Percentiles rank a stretch among this genome's conserved stretches.
Conservation (phyloP, 169 alveolate genomes). For the Pseudocohnilembus persalinus region DNA sequence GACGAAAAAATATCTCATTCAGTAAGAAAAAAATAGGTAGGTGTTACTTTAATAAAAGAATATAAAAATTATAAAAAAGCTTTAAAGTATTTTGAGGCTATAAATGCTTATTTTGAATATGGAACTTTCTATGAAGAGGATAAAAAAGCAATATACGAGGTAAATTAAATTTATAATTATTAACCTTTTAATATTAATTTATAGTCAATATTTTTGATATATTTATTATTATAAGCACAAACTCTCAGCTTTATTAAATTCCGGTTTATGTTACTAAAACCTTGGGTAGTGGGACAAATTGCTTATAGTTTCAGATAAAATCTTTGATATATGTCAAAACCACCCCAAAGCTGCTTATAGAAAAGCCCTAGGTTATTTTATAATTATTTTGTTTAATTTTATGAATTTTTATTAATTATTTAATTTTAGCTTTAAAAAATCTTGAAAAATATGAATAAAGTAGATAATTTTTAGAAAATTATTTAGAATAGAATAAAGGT, state of each 20-base stretch:
- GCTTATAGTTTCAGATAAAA: conserved; percentile 30
- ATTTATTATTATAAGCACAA: conserved; percentile 28
- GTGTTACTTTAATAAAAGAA: conserved; percentile 17
- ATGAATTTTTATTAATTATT: no score
- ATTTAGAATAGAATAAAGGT: not conserved
- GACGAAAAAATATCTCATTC: conserved; percentile 44
- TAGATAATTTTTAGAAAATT: not conserved
- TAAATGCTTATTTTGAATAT: conserved; percentile 46
- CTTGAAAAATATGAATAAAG: conserved; percentile 32
- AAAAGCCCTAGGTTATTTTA: conserved; percentile 22
- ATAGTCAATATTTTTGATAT: not conserved
- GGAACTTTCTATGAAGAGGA: conserved; percentile 42
- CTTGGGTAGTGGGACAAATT: conserved; percentile 28
- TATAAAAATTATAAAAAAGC: conserved; percentile 42
- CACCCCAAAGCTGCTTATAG: conserved; percentile 33
- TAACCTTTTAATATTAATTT: not conserved
- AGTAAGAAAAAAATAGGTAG: conserved; percentile 29
- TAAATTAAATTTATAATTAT: not conserved
- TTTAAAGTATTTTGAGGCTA: conserved; percentile 29
- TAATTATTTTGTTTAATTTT: conserved; percentile 1
- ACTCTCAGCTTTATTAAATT: conserved; percentile 28
- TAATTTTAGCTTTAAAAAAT: conserved; percentile 17
- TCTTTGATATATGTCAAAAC: conserved; percentile 15
- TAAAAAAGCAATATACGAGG: conserved; percentile 17
- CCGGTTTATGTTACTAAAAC: conserved; percentile 28